Evolutionary conservation across 2,329 filamentous ascomycete genomes (phyloP).

Genomic region (Talaromyces sp.): DNA sequence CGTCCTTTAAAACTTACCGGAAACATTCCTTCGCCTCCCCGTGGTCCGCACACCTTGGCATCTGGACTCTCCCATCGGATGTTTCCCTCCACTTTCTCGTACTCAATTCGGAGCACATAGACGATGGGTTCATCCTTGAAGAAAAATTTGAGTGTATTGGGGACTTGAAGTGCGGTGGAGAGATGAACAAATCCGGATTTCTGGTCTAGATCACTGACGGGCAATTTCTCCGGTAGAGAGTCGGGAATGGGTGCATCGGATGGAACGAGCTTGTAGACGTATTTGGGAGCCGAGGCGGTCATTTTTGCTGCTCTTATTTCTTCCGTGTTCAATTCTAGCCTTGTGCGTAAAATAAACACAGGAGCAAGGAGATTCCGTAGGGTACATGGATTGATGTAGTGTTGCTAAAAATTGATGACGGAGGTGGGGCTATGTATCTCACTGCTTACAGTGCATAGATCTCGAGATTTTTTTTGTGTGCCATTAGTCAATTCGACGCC

Average conservation of each 20-base stretch:
- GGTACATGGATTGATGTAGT: not conserved
- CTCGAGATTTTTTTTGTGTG: not conserved
- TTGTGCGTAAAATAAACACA: not conserved
- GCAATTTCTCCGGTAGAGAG: conserved; percentile 28
- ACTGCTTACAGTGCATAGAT: not conserved
- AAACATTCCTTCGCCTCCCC: conserved; percentile 34
- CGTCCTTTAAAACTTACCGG: conserved; percentile 22
- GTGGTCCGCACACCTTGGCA: conserved; percentile 28
- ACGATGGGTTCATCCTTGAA: conserved; percentile 32
- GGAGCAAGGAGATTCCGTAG: not conserved
- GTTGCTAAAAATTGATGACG: not conserved
- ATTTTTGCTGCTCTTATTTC: conserved; percentile 11
- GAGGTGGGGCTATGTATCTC: not conserved
- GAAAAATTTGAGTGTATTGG: conserved; percentile 33
- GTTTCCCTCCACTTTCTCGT: conserved; percentile 20
- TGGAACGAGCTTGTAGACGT: conserved; percentile 34
- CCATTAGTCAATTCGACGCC: not conserved
- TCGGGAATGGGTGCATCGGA: conserved; percentile 29
- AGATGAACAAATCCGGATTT: conserved; percentile 34
- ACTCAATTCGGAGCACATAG: conserved; percentile 32
- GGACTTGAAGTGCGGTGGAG: conserved; percentile 31
- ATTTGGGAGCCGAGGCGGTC: conserved; percentile 17
- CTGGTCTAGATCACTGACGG: conserved; percentile 32
- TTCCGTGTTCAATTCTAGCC: not conserved
- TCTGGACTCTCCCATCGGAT: conserved; percentile 35